Conservation (phyloP, 163 green algal species). For the Volvox carteri region DNA sequence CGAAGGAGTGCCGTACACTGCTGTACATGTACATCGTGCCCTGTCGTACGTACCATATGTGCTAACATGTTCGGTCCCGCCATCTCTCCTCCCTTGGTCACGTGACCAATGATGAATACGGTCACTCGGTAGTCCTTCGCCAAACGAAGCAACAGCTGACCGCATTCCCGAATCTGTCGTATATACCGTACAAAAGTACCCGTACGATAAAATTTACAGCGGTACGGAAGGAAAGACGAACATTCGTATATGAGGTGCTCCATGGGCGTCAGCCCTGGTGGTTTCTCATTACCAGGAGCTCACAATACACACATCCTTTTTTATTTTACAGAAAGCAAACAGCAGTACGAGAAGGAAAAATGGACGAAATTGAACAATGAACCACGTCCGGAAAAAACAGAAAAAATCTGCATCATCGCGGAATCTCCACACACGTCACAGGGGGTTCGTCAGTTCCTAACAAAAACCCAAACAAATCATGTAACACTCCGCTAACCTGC, state of each 20-base stretch:
- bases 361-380: too few relatives aligned
- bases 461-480: too few relatives aligned
- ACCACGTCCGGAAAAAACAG: not conserved
- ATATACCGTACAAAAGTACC: too few relatives aligned
- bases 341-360: not conserved
- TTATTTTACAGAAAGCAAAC: too few relatives aligned
- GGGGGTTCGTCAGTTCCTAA: too few relatives aligned
- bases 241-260: too few relatives aligned
- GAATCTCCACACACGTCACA: too few relatives aligned
- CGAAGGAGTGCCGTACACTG: not conserved
- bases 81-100: slow-evolving; percentile 82
- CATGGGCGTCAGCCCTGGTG: too few relatives aligned
- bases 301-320: too few relatives aligned
- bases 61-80: slow-evolving; percentile 85
- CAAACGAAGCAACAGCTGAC: slow-evolving; percentile 83
- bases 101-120: slow-evolving; percentile 86
- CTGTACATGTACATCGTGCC: not conserved
- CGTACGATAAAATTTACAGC: not conserved
- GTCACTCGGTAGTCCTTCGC: slow-evolving; percentile 84
- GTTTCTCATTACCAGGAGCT: too few relatives aligned
- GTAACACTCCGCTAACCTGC: slow-evolving; percentile 60
- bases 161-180: slow-evolving; percentile 89
- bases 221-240: too few relatives aligned
- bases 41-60: slow-evolving; percentile 77
- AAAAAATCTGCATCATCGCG: too few relatives aligned